Evolutionary conservation across 2,329 filamentous ascomycete genomes (phyloP).

Genomic region (Apiospora kogelbergensis): DNA sequence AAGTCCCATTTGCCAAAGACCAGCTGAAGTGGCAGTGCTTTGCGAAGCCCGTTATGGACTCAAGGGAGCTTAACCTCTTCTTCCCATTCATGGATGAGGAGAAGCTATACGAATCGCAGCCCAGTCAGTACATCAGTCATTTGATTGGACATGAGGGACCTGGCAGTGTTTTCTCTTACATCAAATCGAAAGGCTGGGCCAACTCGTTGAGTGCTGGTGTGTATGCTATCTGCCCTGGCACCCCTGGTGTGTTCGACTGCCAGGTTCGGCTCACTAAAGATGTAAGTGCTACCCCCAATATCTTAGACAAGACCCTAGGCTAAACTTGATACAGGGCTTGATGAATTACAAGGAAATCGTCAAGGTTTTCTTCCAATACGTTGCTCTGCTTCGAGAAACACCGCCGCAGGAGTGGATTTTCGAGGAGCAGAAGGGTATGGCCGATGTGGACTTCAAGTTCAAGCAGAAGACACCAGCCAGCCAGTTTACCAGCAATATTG

Average conservation of each 20-base stretch:
- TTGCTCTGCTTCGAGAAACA: slow-evolving; percentile 78
- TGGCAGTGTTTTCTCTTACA: slow-evolving; percentile 85
- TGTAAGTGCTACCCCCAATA: slow-evolving; percentile 39
- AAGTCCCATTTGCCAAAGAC: slow-evolving; percentile 48
- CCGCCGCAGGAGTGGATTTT: slow-evolving; percentile 92
- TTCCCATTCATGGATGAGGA: slow-evolving; percentile 90
- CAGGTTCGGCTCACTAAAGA: slow-evolving; percentile 81
- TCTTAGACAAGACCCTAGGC: slow-evolving; percentile 17
- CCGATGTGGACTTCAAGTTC: slow-evolving; percentile 93
- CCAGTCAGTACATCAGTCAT: slow-evolving; percentile 83
- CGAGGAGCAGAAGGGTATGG: slow-evolving; percentile 74
- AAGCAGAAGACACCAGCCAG: slow-evolving; percentile 89
- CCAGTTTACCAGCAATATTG: slow-evolving; percentile 83
- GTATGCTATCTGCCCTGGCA: slow-evolving; percentile 74
- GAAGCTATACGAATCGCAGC: slow-evolving; percentile 73
- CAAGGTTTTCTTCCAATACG: slow-evolving; percentile 87
- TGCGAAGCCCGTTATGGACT: slow-evolving; percentile 90
- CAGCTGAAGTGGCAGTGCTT: slow-evolving; percentile 70
- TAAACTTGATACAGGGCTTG: slow-evolving; percentile 50
- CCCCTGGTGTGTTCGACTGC: slow-evolving; percentile 75
- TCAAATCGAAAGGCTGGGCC: slow-evolving; percentile 85
- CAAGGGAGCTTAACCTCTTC: slow-evolving; percentile 72
- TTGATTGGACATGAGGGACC: slow-evolving; percentile 91
- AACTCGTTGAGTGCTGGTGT: slow-evolving; percentile 79
- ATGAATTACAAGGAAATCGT: slow-evolving; percentile 80